Evolutionary conservation across 2,329 filamentous ascomycete species (phyloP).

Genomic region (Fusarium agapanthi): DNA sequence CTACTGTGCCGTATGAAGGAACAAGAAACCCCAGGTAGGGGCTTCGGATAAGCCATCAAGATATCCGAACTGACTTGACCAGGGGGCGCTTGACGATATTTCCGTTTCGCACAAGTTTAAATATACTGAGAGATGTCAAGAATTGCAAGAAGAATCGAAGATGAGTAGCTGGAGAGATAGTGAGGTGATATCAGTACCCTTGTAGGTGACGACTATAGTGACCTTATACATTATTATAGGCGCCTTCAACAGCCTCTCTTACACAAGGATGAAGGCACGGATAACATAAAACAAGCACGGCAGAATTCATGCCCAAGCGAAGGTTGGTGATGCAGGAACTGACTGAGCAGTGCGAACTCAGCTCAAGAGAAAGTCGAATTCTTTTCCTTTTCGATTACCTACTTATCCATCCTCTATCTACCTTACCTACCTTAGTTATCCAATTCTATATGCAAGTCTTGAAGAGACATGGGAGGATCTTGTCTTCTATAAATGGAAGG

Average conservation of each 20-base stretch:
- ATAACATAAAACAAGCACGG: neutral
- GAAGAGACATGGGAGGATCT: neutral
- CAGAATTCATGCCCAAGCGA: neutral
- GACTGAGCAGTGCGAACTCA: neutral
- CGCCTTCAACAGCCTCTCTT: neutral
- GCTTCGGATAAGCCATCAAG: constrained; percentile 7
- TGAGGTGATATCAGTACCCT: neutral
- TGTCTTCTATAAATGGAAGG: constrained; percentile 19
- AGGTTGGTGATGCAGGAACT: neutral
- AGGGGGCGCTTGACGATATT: neutral
- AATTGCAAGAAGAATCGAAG: neutral
- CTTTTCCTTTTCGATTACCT: neutral
- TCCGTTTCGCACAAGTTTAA: neutral
- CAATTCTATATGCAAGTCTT: neutral
- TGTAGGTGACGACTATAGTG: neutral
- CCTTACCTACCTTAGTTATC: too few species aligned
- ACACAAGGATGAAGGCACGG: neutral
- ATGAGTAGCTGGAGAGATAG: neutral
- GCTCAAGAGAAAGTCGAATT: neutral
- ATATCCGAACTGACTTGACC: neutral
- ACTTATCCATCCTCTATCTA: neutral
- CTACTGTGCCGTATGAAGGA: neutral
- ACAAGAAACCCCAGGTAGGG: neutral
- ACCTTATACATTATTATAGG: neutral
- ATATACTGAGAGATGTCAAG: neutral